Conservation (phyloP, 2,329 filamentous ascomycete genomes). For the Colletotrichum sp. region DNA sequence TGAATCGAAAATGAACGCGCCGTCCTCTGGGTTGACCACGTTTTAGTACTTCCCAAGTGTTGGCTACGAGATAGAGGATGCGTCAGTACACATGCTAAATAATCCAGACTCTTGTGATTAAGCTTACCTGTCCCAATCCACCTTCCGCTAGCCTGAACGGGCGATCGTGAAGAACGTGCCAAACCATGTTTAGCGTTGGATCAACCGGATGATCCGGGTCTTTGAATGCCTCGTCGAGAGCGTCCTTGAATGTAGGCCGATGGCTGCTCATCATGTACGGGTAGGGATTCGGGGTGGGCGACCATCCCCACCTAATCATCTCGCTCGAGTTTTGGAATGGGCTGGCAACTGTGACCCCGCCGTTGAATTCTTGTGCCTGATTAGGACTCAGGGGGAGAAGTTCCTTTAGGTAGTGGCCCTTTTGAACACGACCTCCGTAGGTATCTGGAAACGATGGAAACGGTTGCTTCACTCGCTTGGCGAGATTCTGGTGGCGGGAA, state of each 20-base stretch:
- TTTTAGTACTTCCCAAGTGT: not conserved
- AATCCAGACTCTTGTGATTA: no score
- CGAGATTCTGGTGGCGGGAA: not conserved
- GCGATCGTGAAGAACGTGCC: not conserved
- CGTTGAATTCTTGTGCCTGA: not conserved
- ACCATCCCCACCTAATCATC: not conserved
- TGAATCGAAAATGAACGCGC: not conserved
- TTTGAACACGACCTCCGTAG: not conserved
- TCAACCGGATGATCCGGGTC: not conserved
- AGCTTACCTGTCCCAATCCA: no score
- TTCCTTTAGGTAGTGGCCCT: not conserved
- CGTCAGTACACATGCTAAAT: rapidly evolving
- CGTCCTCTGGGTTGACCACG: not conserved
- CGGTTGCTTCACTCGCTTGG: not conserved
- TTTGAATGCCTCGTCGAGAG: rapidly evolving
- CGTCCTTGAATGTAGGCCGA: not conserved
- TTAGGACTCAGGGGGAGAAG: not conserved
- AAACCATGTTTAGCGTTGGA: not conserved
- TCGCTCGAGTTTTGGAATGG: not conserved
- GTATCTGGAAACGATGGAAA: not conserved
- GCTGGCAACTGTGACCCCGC: not conserved
- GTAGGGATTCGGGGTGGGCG: not conserved
- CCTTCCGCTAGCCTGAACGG: not conserved
- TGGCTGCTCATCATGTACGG: not conserved
- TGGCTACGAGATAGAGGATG: rapidly evolving